Evolutionary conservation across 441 rosid species (phyloP), one percentile per base, ranked within the genome.

Genomic region (Brassica balearica): DNA sequence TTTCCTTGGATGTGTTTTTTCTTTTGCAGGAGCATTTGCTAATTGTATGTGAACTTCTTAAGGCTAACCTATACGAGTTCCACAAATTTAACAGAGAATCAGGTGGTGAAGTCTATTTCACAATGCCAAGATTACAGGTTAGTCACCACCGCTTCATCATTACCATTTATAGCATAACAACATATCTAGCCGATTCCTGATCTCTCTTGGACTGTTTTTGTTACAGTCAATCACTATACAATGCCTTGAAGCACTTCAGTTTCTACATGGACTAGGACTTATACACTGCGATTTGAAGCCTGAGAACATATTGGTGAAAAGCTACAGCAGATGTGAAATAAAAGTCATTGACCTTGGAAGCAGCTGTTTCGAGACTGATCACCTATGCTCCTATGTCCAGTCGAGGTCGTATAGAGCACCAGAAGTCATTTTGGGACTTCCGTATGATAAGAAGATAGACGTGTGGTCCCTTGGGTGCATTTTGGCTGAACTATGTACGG

Each of bases 261-360:
- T 91, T 77, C 77, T 96, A 86, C 98, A 96, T 72, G 87, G 96
- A 63, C 98, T 94, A 72, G 99, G 97, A 77, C 96, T 96, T 76
- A 91, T 96, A 78, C 99, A 96, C 80, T 94, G 98, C 75, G 98
- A 96, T 82, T 79, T 96, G 66, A 96, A 96, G 85, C 99, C 99
- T 23, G 99, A 96, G 83, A 96, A 96, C 73, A 92, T 96, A 80
- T 77, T 96, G 77, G 98, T 96, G 66, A 94, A 96, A 84, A 96
- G 99, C 84, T 96, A 96, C 75, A 96, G 97, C 77, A 87, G 99
- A 84, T 94, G 97, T 74, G 99, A 96, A 86, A 92, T 93, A 82
- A 94, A 96, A 89, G 97, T 94, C 81, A 96, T 96, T 41, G 98
- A 96, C 85, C 97, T 96, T 32, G 99, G 99, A 83, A 96, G 99